Evolutionary conservation across 306 rosid genomes (phyloP), one percentile per base, ranked within the genome.

Genomic region (Cicer pinnatifidum): DNA sequence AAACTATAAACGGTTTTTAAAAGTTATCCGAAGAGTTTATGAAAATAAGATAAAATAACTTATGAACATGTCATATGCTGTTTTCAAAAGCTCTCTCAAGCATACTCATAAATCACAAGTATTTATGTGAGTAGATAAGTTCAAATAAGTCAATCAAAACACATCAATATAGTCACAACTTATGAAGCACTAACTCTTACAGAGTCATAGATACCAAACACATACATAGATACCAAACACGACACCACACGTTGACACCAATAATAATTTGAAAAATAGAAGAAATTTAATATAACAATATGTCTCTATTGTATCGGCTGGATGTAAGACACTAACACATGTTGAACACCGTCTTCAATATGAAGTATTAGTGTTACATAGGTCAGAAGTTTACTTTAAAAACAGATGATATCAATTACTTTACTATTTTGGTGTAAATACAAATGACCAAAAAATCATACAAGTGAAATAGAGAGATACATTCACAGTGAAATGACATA

Each of bases 401-500:
- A 66, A 67, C 3, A 57, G 48, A 23, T 43, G 39, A 76, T 9
- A 56, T 6, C 40, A 63, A 45, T 59, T 16, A 51, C 44, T 33
- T 33, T 23, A 23, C 63, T 50, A 12, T 40, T 69, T 37, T 44
- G 39, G 46, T 39, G 40, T 44, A 51, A 56, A 53, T 60, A 50
- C n/a, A 44, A 38, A 23, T 48, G 17, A 23, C 48, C 50, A 75
- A 46, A 56, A 48, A 5, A 51, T 9, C 35, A 28, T 28, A 60
- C 54, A 46, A 37, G 44, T 64, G 73, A 57, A 72, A 77, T 45
- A 58, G 38, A 50, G 3, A 12, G 41, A 33, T 38, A 56, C 12
- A 57, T 72, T 43, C 15, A 78, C 59, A 37, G 56, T n/a, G 35
- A 72, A 52, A 28, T 40, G 5, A 64, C 12, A 60, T 86, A 93